phyloP scores from a whole-genome alignment of 164 flowering plant species.

The Kalanchoe fedtschenkoi region DNA sequence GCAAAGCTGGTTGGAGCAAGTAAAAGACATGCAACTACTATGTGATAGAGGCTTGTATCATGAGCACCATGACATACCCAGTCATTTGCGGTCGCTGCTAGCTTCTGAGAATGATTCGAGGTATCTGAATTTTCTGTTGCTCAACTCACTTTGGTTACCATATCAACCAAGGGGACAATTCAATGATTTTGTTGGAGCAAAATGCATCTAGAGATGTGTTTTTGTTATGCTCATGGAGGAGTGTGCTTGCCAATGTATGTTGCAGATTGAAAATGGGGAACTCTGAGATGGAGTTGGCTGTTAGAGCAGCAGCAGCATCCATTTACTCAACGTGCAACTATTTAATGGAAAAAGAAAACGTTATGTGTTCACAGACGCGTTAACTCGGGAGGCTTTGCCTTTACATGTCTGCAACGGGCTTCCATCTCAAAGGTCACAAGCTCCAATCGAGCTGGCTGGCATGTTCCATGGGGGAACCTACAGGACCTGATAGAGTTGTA shows the following conservation, averaged over 20 bases:
- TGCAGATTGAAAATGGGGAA: slow-evolving; percentile 26
- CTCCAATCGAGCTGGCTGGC: background rate
- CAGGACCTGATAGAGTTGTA: background rate
- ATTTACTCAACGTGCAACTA: slow-evolving; percentile 78
- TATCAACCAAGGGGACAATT: background rate
- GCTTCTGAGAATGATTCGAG: slow-evolving; percentile 23
- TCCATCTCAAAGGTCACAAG: too few species aligned
- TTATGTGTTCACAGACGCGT: slow-evolving; percentile 30
- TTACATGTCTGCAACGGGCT: too few species aligned
- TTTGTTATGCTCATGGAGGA: background rate
- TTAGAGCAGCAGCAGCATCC: slow-evolving; percentile 85
- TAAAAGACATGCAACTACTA: slow-evolving; percentile 61
- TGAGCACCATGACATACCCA: slow-evolving; percentile 13
- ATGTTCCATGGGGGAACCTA: background rate
- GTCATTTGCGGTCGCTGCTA: slow-evolving; percentile 20
- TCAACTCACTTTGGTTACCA: background rate
- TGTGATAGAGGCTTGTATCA: slow-evolving; percentile 57
- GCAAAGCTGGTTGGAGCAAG: slow-evolving; percentile 70
- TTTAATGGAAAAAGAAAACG: slow-evolving; percentile 35
- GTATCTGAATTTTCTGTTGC: slow-evolving; percentile 15
- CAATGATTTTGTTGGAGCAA: background rate
- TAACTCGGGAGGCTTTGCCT: background rate
- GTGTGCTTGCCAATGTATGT: slow-evolving; percentile 10
- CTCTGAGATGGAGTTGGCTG: slow-evolving; percentile 46
- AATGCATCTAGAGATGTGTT: background rate